These are phyloP conservation scores for Gnomoniopsis smithogilvyi DNA, from an alignment of 2,329 filamentous ascomycete genomes.

Conservation along the genomic window DNA sequence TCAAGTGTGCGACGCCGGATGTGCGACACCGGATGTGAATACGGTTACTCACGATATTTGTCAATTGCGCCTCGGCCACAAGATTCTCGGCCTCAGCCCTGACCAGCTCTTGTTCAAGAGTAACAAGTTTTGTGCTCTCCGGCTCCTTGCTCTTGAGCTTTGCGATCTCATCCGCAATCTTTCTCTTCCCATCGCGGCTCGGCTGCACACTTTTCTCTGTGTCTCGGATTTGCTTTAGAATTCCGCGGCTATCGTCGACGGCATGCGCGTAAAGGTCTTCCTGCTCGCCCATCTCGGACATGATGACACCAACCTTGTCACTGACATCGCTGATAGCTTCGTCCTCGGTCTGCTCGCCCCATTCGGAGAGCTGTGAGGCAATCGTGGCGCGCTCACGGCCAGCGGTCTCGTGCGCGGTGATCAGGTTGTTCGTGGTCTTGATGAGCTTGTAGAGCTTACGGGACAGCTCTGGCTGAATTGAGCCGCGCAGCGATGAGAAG, in stretches of 20 bases:
- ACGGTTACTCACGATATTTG: constrained; percentile 73
- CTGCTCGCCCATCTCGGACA: constrained; percentile 91
- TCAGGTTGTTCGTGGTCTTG: constrained; percentile 90
- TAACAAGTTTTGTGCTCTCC: constrained; percentile 73
- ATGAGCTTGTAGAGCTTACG: constrained; percentile 88
- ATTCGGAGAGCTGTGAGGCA: constrained; percentile 88
- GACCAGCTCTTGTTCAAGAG: constrained; percentile 93
- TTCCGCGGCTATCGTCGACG: constrained; percentile 76
- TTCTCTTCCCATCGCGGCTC: constrained; percentile 79
- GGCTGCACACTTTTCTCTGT: constrained; percentile 95
- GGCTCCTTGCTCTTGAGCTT: constrained; percentile 91
- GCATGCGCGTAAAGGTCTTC: constrained; percentile 85
- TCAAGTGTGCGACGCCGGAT: too few species aligned
- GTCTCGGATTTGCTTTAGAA: constrained; percentile 91
- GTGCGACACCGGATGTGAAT: background rate
- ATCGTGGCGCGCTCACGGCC: constrained; percentile 81
- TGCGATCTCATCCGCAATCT: constrained; percentile 89
- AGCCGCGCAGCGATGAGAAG: constrained; percentile 80
- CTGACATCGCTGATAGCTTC: constrained; percentile 85
- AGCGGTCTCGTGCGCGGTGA: constrained; percentile 79
- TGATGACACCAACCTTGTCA: constrained; percentile 90
- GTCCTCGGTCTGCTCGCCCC: constrained; percentile 90
- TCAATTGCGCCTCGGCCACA: constrained; percentile 93
- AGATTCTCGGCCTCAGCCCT: constrained; percentile 93
- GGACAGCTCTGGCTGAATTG: constrained; percentile 81